Conservation (phyloP, 176 grass and related monocot species). For the Musa itinerans region DNA sequence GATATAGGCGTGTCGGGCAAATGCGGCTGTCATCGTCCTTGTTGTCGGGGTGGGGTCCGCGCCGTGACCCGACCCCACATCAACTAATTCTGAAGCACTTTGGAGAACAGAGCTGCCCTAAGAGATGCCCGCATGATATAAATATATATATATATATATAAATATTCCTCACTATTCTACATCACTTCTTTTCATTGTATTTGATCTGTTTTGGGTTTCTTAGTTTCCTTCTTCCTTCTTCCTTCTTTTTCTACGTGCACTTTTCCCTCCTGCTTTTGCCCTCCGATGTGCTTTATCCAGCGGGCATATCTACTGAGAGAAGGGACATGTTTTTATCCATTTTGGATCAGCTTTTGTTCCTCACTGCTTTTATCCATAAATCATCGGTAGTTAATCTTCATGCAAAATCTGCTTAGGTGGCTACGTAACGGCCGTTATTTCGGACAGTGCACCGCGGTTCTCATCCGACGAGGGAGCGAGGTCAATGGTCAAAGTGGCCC, state of each 20-base stretch:
- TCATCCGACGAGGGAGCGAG: too few species aligned
- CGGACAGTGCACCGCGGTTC: too few species aligned
- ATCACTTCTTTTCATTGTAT: background rate
- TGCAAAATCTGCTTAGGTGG: too few species aligned
- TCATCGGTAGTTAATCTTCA: too few species aligned
- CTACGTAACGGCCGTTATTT: too few species aligned
- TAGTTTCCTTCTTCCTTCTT: background rate
- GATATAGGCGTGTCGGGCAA: slow-evolving; percentile 13
- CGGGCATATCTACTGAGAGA: too few species aligned
- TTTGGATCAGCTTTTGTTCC: too few species aligned
- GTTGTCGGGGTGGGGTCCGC: slow-evolving; percentile 8
- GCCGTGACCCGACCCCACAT: background rate
- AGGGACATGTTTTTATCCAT: too few species aligned
- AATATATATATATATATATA: background rate
- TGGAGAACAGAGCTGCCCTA: background rate
- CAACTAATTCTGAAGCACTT: background rate
- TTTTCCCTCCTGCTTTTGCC: background rate
- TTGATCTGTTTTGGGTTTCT: too few species aligned
- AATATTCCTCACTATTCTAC: background rate
- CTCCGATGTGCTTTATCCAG: too few species aligned
- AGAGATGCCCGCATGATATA: slow-evolving; percentile 4
- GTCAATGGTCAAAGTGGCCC: background rate
- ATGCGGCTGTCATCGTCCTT: slow-evolving; percentile 22
- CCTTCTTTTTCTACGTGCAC: background rate
- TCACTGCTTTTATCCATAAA: too few species aligned